phyloP scores from a whole-genome alignment of 2,329 filamentous ascomycete genomes.

The Curvularia lunata region DNA sequence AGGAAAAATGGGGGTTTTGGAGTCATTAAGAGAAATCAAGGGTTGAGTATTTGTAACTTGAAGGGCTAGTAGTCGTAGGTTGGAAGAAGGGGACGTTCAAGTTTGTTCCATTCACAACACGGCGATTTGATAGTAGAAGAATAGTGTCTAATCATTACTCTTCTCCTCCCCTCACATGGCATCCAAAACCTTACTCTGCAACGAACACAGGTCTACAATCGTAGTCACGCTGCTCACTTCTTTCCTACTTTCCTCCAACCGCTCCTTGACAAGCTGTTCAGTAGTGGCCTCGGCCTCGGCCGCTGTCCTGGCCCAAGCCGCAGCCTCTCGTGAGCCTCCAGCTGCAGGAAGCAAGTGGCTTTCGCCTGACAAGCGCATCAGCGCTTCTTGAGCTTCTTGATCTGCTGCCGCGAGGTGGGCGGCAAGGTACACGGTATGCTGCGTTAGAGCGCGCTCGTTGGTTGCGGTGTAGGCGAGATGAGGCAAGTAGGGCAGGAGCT shows the following conservation, averaged over 20 bases:
- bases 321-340: conserved; percentile 33
- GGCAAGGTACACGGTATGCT: conserved; percentile 45
- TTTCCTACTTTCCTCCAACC: conserved; percentile 30
- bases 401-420: conserved; percentile 39
- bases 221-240: conserved; percentile 34
- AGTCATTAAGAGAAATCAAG: not conserved
- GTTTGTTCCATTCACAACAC: too few species aligned
- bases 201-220: conserved; percentile 38
- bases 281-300: conserved; percentile 30
- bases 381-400: conserved; percentile 36
- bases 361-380: conserved; percentile 47
- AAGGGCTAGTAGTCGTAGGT: too few species aligned
- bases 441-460: conserved; percentile 41
- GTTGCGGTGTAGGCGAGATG: conserved; percentile 32
- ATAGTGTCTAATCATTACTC: not conserved
- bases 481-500: conserved; percentile 41
- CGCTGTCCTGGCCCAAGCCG: conserved; percentile 36
- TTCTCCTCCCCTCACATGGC: not conserved
- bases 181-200: conserved; percentile 33
- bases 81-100: too few species aligned
- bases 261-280: conserved; percentile 24
- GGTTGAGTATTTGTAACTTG: too few species aligned
- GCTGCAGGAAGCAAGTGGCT: conserved; percentile 47
- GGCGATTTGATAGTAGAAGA: too few species aligned
- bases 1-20: not conserved